Evolutionary conservation across 106 monocot species (phyloP), one percentile per base, ranked within the genome.

Genomic region (Dendrobium nobile): DNA sequence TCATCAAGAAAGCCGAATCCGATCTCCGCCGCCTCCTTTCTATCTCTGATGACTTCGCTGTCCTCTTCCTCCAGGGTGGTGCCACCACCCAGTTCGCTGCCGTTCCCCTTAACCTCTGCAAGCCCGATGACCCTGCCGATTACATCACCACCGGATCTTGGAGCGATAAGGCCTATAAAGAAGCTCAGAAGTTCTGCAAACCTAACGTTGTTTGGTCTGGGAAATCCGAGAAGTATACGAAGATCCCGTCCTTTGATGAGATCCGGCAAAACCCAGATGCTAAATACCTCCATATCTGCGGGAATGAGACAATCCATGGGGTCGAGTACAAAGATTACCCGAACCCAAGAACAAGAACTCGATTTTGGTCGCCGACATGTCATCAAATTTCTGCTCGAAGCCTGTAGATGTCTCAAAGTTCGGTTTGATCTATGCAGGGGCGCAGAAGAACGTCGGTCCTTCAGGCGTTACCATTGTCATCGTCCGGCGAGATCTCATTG

Each of bases 371-470:
- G 98, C 98, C 40, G 98, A 99, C 80, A 99, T 99, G 98, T 99
- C 98, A 7, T 99, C 98, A 9, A 95, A 99, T 75, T 99, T 99
- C 88, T 99, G 95, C 78, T 99, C 98, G 51, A 99, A 99, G 80
- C 98, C 95, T 5, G 98, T 95, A 4, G 98, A 95, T 51, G 98
- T 99, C 8, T 95, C 98, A 15, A 90, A 87, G 27, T 99, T 99
- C 41, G 98, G 92, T 1, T 4, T 91, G 68, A 99, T 99, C 86
- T 99, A 99, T 44, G 98, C 98, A 2, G 98, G 98, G 2, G 98
- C 95, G 27, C 98, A 99, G 90, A 99, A 99, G 95, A 99, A 99
- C 72, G 90, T 99, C 15, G 98, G 98, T 1, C 98, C 98, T 0
- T 92, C 98, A 0, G 98, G 98, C 9, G 91, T 99, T 31, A 99